phyloP scores from a whole-genome alignment of 176 grass and related monocot species.

The Carex myosuroides region DNA sequence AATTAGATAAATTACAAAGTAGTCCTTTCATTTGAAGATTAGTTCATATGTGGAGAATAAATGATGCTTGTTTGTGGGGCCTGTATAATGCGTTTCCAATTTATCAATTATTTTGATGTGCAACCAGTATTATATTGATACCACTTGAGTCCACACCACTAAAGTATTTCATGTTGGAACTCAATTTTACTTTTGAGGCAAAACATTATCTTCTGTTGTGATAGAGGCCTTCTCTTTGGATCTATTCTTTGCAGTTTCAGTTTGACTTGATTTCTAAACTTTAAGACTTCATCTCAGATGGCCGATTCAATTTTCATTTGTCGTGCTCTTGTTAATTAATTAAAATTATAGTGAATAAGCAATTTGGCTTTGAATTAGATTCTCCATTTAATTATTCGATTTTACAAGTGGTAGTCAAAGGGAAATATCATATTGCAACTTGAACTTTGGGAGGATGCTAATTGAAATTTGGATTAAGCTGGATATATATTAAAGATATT shows the following conservation, averaged over 20 bases:
- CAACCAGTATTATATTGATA: slow-evolving; percentile 9
- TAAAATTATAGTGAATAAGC: slow-evolving; percentile 12
- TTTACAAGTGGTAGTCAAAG: background rate
- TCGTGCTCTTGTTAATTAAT: background rate
- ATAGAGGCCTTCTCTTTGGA: background rate
- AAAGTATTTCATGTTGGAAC: background rate
- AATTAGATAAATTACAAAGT: background rate
- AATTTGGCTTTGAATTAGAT: slow-evolving; percentile 22
- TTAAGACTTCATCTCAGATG: slow-evolving; percentile 3
- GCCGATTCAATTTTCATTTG: background rate
- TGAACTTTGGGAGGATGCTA: background rate
- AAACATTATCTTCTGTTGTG: background rate
- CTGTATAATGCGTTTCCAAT: background rate
- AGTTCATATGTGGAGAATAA: slow-evolving; percentile 18
- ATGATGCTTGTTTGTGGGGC: background rate
- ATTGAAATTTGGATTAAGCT: background rate
- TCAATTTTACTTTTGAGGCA: background rate
- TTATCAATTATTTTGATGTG: background rate
- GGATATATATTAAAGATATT: background rate
- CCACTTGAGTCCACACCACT: background rate
- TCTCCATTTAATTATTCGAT: background rate
- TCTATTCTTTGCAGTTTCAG: background rate
- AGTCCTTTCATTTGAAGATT: background rate
- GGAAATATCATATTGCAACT: background rate
- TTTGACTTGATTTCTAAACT: slow-evolving; percentile 5